Base-by-base conservation (phyloP, 2,329 filamentous ascomycete genomes). In the Arthrinium phaeospermum region DNA sequence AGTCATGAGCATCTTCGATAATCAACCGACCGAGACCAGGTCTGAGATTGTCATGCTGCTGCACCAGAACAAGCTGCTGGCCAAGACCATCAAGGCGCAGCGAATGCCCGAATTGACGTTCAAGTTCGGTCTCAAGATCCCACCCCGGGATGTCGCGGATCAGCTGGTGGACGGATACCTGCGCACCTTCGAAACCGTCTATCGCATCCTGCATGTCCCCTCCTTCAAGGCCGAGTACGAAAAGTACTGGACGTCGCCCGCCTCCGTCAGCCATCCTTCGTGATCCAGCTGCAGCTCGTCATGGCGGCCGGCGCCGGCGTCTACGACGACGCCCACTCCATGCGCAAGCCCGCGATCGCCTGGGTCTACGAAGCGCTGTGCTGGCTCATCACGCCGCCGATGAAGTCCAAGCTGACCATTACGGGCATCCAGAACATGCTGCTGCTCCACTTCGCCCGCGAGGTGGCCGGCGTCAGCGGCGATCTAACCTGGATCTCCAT, bases 331-430 rank as follows among this genome's bases (percentile, higher is more conserved):
- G 73, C 75, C 0, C 86, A 83, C 67, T 81, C 83, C 1, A 76
- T 88, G 71, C 84, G 86, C 37, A 76, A 79, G 6, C 77, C 79
- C 8, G 86, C 87, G 0, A 78, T 82, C 22, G 84, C 84, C 67
- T 90, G 88, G 87, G 82, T 89, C 1, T 83, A 86, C 67, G 87
- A 89, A 71, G 87, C 85, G 0, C 86, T 88, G 73, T 76, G 84
- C 13, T 90, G 87, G 86, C 81, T 89, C 0, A 80, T 84, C 57
- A 76, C 82, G 3, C 85, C 86, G 0, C 80, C 82, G 0, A 84
- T 86, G 68, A 90, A 90, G 78, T 79, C 82, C 4, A 83, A 85
- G 34, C 80, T 90, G 73, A 87, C 83, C 49, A 81, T 90, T 4
- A 77, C 82, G 0, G 82, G 83, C 0, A 75, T 91, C 1, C 89